phyloP scores from a whole-genome alignment of 495 filamentous ascomycete genomes.

The Pyrenula aspistea region DNA sequence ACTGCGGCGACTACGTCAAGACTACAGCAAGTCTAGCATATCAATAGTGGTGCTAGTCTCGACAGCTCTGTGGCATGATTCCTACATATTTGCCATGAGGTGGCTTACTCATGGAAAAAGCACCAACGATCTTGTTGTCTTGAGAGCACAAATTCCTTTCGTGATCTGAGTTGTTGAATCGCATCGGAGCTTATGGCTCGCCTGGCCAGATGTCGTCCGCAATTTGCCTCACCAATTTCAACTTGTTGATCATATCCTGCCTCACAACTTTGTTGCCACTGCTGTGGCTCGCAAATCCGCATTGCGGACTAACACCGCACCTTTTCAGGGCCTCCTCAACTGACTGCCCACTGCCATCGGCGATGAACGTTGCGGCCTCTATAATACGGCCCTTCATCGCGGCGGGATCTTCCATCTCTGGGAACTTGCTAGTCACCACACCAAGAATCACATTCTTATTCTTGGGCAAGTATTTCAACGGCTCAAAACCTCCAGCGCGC shows the following conservation, averaged over 20 bases:
- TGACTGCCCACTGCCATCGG: slow-evolving; percentile 50
- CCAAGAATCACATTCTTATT: slow-evolving; percentile 69
- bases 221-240: slow-evolving; percentile 54
- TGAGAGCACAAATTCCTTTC: neutral
- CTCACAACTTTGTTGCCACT: slow-evolving; percentile 52
- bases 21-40: no score
- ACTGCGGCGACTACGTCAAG: no score
- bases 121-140: no score
- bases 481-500: slow-evolving; percentile 67
- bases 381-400: slow-evolving; percentile 57
- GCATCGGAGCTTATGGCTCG: slow-evolving; percentile 31
- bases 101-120: no score
- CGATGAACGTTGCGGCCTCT: slow-evolving; percentile 59
- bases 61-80: no score
- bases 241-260: slow-evolving; percentile 59
- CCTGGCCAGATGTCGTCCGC: slow-evolving; percentile 63
- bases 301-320: slow-evolving; percentile 64
- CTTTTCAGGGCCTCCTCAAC: slow-evolving; percentile 56
- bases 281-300: slow-evolving; percentile 65
- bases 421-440: slow-evolving; percentile 62
- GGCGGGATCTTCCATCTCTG: slow-evolving; percentile 60
- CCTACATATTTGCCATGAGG: no score
- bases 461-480: slow-evolving; percentile 56
- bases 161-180: neutral
- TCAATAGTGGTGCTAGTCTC: no score